phyloP scores from a whole-genome alignment of 2,329 filamentous ascomycete species.

The Fusarium oligoseptatum region DNA sequence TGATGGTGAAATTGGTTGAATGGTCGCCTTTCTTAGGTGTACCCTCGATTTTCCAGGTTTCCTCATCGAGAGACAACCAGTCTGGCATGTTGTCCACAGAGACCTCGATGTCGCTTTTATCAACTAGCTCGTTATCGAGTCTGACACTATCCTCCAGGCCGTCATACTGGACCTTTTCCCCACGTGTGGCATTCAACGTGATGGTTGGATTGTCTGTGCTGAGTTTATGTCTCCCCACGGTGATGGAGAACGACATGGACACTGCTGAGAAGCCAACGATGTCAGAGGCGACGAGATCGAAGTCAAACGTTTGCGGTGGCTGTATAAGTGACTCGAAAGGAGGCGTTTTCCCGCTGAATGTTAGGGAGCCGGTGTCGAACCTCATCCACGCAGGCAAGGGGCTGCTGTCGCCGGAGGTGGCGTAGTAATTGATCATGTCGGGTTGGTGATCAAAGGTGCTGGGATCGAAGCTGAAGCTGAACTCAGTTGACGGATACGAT shows the following conservation, averaged over 20 bases:
- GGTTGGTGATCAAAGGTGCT: constrained; percentile 73
- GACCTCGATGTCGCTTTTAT: constrained; percentile 65
- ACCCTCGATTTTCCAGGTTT: constrained; percentile 73
- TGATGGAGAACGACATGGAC: constrained; percentile 75
- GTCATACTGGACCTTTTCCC: constrained; percentile 64
- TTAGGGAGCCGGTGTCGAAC: constrained; percentile 75
- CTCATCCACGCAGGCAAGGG: constrained; percentile 86
- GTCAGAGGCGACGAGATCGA: constrained; percentile 83
- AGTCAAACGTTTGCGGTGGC: constrained; percentile 78
- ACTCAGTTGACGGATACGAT: constrained; percentile 65
- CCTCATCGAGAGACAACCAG: constrained; percentile 77
- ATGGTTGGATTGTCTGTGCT: constrained; percentile 71
- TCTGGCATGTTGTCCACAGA: constrained; percentile 67
- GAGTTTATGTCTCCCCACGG: constrained; percentile 78
- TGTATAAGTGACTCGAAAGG: constrained; percentile 72
- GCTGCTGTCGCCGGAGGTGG: constrained; percentile 80
- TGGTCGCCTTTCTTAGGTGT: constrained; percentile 70
- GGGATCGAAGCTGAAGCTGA: constrained; percentile 66
- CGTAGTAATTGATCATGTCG: constrained; percentile 77
- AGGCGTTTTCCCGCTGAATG: constrained; percentile 80
- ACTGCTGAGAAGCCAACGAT: constrained; percentile 81
- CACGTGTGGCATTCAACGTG: constrained; percentile 68
- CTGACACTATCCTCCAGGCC: constrained; percentile 65
- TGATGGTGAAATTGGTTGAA: constrained; percentile 73
- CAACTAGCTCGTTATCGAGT: constrained; percentile 68